Conservation (phyloP, 305 asterid species). For the Solanum aculeatissimum region DNA sequence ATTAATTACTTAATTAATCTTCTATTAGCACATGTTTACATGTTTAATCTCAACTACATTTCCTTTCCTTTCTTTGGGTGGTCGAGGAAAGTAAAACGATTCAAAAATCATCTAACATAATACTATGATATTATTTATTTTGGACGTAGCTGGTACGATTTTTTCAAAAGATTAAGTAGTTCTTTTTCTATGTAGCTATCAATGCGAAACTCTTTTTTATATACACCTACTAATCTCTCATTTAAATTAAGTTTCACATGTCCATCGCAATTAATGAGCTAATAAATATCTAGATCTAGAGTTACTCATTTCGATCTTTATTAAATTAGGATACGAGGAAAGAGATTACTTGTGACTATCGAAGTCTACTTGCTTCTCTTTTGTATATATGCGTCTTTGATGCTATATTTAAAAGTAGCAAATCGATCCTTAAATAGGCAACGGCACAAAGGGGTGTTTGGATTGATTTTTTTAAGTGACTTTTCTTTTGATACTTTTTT, state of each 20-base stretch:
- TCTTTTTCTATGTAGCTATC: not conserved
- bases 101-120: not conserved
- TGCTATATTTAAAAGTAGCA: not conserved
- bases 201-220: not conserved
- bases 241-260: not conserved
- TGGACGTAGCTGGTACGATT: not conserved
- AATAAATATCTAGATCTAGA: not conserved
- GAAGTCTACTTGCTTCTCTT: not conserved
- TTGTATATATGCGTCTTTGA: not conserved
- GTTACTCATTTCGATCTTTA: not conserved
- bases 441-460: not conserved
- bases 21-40: not conserved
- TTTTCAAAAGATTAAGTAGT: not conserved
- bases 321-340: not conserved
- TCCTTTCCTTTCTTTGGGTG: not conserved
- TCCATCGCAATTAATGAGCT: not conserved
- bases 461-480: too few species aligned
- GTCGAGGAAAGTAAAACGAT: not conserved
- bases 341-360: not conserved
- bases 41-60: not conserved
- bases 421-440: not conserved
- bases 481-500: too few species aligned
- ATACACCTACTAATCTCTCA: not conserved
- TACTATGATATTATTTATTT: not conserved
- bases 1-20: not conserved